Base-by-base conservation (phyloP, 1,284 basidiomycete species). In the Ceratobasidium theobromae region DNA sequence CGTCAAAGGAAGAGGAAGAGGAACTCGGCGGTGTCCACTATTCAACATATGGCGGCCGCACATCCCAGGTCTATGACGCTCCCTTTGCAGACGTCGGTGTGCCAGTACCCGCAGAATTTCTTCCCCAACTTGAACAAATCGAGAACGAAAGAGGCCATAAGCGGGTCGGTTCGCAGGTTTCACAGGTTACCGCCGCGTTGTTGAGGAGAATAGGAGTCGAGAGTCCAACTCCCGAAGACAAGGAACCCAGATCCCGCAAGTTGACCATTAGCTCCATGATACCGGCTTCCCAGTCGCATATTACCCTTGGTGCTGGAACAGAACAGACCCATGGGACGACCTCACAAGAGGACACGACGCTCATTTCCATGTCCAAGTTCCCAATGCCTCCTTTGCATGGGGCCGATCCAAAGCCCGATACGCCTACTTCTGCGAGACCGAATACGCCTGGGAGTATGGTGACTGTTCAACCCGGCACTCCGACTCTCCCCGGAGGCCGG, bases 31-130 rank as follows among this genome's bases (percentile, higher is more conserved):
- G 58, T 23, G 58, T 62, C 14, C 45, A 62, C 28, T 62, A 62
- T 21, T 51, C 58, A 33, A 62, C 58, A 8, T 62, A 62, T 38
- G 58, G 58, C 23, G 43, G 46, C 25, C 58, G 58, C 1, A 30
- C 5, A 1, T 51, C 46, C 8, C 21, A 51, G 14, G 38, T 52
- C 11, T 62, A 52, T 41, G 33, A 62, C 14, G 46, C 18, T 16
- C 58, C 58, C 8, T 62, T 62, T 28, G 28, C 58, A 9, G 30
- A 32, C 4, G 12, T 41, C 3, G 16, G 30, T 9, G 58, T 62
- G 4, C 58, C 48, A 4, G 48, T 62, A 12, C 58, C 58, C 3
- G 46, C 28, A 3, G 48, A 46, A 12, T 25, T 60, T 4, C 11
- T 60, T 9, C 30, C 27, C 43, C 6, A 41, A 14, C 9, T 18